phyloP scores from a whole-genome alignment of 139 green algal genomes.

The Eudorina sp. region DNA sequence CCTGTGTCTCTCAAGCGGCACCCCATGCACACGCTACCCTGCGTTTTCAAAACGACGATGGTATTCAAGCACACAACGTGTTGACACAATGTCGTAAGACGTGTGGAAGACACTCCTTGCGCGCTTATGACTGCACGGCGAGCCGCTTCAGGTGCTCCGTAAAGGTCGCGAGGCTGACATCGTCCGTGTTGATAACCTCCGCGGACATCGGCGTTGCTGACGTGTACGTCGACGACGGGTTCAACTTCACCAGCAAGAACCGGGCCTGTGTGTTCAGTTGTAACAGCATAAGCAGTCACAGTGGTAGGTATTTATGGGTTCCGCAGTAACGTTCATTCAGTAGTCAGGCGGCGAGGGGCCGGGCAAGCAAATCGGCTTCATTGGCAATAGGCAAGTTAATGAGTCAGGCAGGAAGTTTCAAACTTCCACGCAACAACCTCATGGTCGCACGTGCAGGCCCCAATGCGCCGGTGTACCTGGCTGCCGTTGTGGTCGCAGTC shows the following conservation, averaged over 20 bases:
- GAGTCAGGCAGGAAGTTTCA: no score
- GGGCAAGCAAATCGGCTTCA: no score
- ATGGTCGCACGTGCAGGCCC: no score
- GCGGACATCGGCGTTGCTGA: slow-evolving; percentile 60
- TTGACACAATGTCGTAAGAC: not conserved
- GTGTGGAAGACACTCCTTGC: not conserved
- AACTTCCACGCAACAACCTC: no score
- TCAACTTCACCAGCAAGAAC: slow-evolving; percentile 98
- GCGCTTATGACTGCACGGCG: slow-evolving; percentile 27
- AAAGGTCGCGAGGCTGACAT: slow-evolving; percentile 94
- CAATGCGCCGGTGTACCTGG: slow-evolving; percentile 90
- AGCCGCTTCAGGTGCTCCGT: slow-evolving; percentile 92
- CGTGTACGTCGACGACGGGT: slow-evolving; percentile 95
- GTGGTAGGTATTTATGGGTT: no score
- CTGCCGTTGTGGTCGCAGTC: slow-evolving; percentile 97
- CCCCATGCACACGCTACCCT: no score
- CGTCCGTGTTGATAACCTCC: slow-evolving; percentile 98
- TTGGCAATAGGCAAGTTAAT: no score
- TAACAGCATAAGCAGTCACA: not conserved
- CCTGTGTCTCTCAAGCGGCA: no score
- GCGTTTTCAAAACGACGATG: not conserved
- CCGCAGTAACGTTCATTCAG: no score
- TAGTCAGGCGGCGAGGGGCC: no score
- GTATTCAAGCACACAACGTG: not conserved
- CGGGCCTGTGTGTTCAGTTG: slow-evolving; percentile 77